Evolutionary conservation across 495 filamentous ascomycete species (phyloP).

Genomic region (Ramalina intermedia): DNA sequence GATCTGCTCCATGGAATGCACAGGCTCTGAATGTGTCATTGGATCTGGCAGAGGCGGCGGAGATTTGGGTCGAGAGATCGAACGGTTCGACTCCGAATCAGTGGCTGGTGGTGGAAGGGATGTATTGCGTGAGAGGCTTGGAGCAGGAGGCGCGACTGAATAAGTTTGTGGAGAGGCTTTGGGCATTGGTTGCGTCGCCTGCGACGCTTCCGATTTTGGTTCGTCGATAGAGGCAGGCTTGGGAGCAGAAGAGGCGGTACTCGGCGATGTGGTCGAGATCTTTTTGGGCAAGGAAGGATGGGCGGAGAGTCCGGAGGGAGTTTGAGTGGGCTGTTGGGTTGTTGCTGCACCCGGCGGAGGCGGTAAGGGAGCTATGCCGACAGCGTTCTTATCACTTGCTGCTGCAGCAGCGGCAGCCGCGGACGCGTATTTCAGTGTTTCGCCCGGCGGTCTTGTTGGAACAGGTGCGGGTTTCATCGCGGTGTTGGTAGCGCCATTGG

Average conservation of each 20-base stretch:
- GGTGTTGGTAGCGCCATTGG: constrained; percentile 40
- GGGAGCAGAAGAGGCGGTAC: constrained; percentile 38
- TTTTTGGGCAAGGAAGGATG: constrained; percentile 30
- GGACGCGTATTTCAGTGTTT: constrained; percentile 90
- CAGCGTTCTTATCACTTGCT: constrained; percentile 60
- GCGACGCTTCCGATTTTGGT: constrained; percentile 23
- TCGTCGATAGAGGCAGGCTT: constrained; percentile 27
- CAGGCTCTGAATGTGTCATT: constrained; percentile 20
- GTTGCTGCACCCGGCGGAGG: constrained; percentile 47
- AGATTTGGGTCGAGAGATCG: background rate
- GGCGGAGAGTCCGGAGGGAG: constrained; percentile 30
- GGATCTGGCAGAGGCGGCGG: constrained; percentile 1
- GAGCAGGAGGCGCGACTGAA: constrained; percentile 20
- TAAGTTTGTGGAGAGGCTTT: constrained; percentile 38
- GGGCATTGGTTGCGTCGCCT: constrained; percentile 20
- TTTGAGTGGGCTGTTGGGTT: constrained; percentile 2
- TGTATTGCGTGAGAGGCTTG: constrained; percentile 22
- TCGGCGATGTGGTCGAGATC: constrained; percentile 40
- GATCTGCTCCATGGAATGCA: constrained; percentile 16
- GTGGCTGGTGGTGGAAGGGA: constrained; percentile 21
- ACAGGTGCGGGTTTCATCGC: constrained; percentile 85
- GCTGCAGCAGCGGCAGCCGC: constrained; percentile 90
- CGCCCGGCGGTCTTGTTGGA: constrained; percentile 70
- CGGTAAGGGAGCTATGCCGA: constrained; percentile 84
- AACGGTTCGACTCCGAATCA: background rate